phyloP scores from a whole-genome alignment of 257 asterid genomes.

The Primulina tabacum region DNA sequence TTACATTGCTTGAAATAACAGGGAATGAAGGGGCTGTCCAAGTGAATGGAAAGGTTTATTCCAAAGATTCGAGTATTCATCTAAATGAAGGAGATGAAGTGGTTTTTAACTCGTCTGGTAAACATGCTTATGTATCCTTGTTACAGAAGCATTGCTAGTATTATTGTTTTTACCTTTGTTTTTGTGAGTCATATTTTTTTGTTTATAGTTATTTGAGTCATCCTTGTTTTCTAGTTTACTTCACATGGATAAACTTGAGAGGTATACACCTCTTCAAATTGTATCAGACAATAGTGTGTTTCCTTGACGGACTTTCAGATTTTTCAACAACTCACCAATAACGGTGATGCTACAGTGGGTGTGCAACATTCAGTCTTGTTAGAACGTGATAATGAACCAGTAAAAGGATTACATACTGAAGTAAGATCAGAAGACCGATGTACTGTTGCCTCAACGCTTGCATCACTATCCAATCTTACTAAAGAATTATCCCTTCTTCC shows the following conservation, averaged over 20 bases:
- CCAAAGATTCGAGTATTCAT: conserved; percentile 61
- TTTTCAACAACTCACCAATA: conserved; percentile 54
- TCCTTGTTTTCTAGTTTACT: conserved; percentile 19
- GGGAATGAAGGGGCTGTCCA: conserved; percentile 75
- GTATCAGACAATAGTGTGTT: conserved; percentile 8
- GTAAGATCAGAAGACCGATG: conserved; percentile 73
- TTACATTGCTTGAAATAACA: conserved; percentile 70
- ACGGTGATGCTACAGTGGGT: conserved; percentile 36
- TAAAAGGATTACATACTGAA: conserved; percentile 63
- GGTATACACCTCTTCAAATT: conserved; percentile 12
- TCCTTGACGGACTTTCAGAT: conserved; percentile 66
- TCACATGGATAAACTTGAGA: background rate
- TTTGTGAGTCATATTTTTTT: background rate
- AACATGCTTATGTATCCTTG: conserved; percentile 90
- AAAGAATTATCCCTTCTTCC: conserved; percentile 59
- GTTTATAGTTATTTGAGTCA: conserved; percentile 9
- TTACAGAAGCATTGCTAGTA: conserved; percentile 2
- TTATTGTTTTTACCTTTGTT: conserved; percentile 8
- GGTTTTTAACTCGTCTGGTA: conserved; percentile 64
- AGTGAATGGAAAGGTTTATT: conserved; percentile 71
- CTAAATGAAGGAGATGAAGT: conserved; percentile 83
- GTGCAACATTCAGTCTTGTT: conserved; percentile 52
- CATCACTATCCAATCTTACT: conserved; percentile 58
- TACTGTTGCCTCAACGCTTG: conserved; percentile 69
- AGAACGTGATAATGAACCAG: conserved; percentile 69